A percentile compares a stretch with the other conserved stretches of the same genome.
These are phyloP conservation scores for Ganoderma meredithae DNA, from an alignment of 1,284 basidiomycete species.

Conservation along the genomic window DNA sequence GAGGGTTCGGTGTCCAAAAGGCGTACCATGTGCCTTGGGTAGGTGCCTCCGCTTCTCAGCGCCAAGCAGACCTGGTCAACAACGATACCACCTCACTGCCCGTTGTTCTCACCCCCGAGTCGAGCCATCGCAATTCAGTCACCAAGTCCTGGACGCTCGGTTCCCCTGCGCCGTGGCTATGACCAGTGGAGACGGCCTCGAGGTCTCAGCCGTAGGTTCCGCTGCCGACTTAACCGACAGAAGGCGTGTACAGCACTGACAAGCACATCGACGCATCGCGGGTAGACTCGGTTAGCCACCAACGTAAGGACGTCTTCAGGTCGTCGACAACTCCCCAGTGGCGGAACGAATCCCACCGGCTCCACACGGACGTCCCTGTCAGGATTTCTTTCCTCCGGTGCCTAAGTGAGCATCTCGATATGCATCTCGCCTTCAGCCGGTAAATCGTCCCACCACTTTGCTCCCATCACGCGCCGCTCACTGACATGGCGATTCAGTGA, in stretches of 20 bases:
- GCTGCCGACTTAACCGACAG: background rate
- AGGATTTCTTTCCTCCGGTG: background rate
- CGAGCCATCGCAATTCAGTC: background rate
- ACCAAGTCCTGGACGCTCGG: background rate
- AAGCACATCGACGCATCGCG: conserved; percentile 7
- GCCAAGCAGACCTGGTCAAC: background rate
- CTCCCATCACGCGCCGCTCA: background rate
- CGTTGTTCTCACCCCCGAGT: background rate
- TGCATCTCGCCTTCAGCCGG: background rate
- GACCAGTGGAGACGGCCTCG: background rate
- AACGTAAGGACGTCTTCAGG: background rate
- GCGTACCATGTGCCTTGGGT: conserved; percentile 7
- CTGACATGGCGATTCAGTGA: background rate
- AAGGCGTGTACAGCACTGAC: background rate
- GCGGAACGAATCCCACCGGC: background rate
- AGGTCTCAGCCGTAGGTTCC: background rate
- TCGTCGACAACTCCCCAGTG: background rate
- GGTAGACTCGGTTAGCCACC: conserved; percentile 9
- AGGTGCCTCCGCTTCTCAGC: background rate
- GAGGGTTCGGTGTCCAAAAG: background rate
- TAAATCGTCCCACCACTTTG: background rate
- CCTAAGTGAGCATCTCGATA: conserved; percentile 9
- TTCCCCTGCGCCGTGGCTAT: too few relatives aligned
- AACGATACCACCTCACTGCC: background rate
- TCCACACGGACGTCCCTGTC: background rate